Evolutionary conservation across 306 rosid species (phyloP).

Genomic region (Pterocarpus macrocarpus): DNA sequence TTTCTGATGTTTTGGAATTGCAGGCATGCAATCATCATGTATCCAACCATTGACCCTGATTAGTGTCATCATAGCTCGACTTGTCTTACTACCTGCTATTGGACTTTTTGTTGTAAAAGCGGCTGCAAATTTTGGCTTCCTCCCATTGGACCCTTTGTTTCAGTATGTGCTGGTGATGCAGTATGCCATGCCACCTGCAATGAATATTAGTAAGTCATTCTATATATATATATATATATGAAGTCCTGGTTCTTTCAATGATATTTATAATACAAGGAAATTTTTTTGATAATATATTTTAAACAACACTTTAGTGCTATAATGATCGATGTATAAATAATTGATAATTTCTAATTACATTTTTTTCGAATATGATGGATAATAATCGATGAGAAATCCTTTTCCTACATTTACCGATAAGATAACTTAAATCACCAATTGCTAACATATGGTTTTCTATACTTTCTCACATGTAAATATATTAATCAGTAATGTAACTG

Average conservation of each 20-base stretch:
- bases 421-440: too few relatives aligned
- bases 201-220: slow-evolving; percentile 69
- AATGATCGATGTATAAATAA: too few relatives aligned
- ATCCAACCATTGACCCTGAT: slow-evolving; percentile 48
- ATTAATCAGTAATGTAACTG: too few relatives aligned
- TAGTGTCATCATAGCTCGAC: slow-evolving; percentile 50
- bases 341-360: too few relatives aligned
- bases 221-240: not conserved
- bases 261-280: too few relatives aligned
- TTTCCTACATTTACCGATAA: too few relatives aligned
- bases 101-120: slow-evolving; percentile 66
- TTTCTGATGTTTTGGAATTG: slow-evolving; percentile 4
- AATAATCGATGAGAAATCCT: too few relatives aligned
- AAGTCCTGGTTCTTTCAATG: not conserved
- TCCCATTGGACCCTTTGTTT: slow-evolving; percentile 73
- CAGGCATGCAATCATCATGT: slow-evolving; percentile 66
- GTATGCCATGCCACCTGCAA: slow-evolving; percentile 85
- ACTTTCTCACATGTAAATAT: too few relatives aligned
- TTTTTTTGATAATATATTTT: too few relatives aligned
- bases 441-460: too few relatives aligned
- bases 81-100: slow-evolving; percentile 59
- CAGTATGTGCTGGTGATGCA: slow-evolving; percentile 75
- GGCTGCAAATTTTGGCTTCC: slow-evolving; percentile 62
- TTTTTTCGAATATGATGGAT: too few relatives aligned
- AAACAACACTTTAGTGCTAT: too few relatives aligned